Evolutionary conservation across 768 basidiomycete genomes (phyloP).

Genomic region (Trametes villosa): DNA sequence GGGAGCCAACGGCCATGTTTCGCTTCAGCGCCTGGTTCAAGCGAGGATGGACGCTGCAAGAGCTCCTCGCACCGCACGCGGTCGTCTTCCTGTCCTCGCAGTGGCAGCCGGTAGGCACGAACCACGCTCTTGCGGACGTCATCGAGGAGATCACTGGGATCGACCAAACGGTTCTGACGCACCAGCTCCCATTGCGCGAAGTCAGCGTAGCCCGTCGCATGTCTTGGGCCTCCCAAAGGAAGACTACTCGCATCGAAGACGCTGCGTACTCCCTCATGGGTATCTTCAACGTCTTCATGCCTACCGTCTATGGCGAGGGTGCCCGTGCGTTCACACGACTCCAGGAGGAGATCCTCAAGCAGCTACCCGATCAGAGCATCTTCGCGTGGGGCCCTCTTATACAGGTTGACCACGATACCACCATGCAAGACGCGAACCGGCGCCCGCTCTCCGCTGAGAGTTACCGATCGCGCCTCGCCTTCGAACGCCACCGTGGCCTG

Average conservation of each 20-base stretch:
- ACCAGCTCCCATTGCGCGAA: not conserved
- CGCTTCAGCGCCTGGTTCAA: slow-evolving; percentile 9
- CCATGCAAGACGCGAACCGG: not conserved
- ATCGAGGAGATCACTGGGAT: slow-evolving; percentile 4
- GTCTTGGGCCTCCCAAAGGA: slow-evolving; percentile 8
- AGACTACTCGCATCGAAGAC: slow-evolving; percentile 6
- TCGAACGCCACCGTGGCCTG: not conserved
- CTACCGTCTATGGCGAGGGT: slow-evolving; percentile 12
- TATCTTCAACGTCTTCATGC: slow-evolving; percentile 11
- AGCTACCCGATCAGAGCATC: slow-evolving; percentile 6
- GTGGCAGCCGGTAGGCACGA: slow-evolving; percentile 10
- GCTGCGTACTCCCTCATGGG: slow-evolving; percentile 8
- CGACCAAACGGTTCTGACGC: slow-evolving; percentile 1
- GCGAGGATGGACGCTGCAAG: slow-evolving; percentile 14
- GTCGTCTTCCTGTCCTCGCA: slow-evolving; percentile 9
- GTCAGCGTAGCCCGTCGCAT: slow-evolving; percentile 14
- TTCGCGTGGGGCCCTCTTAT: not conserved
- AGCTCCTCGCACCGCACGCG: slow-evolving; percentile 9
- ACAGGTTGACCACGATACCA: not conserved
- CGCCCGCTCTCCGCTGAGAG: not conserved
- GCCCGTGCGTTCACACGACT: not conserved
- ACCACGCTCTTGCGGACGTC: slow-evolving; percentile 6
- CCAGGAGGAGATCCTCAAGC: slow-evolving; percentile 10
- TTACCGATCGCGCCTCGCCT: not conserved
- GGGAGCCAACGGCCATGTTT: not conserved